Base-by-base conservation (phyloP, 2,329 filamentous ascomycete genomes). In the Purpureocillium lavendulum region DNA sequence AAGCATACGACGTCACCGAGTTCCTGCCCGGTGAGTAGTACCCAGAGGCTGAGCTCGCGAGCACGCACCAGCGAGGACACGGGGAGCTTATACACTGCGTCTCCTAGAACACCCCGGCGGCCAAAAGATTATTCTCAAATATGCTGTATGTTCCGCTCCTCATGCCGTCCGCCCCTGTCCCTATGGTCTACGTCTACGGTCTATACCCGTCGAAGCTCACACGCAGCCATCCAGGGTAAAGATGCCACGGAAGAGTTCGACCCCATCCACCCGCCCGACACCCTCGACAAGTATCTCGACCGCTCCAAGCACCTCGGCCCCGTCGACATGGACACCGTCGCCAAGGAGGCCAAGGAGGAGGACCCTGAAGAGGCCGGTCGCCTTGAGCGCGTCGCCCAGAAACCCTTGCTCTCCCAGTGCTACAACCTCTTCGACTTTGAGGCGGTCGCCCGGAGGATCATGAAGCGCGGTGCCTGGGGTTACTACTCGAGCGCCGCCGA, bases 401-500 rank as follows among this genome's bases (percentile, higher is more conserved):
- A 88, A 79, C 89, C 89, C 1, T 69, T 80, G 35, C 68, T 96
- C 44, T 82, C 85, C 49, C 84, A 94, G 59, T 95, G 88, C 69
- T 95, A 89, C 64, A 96, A 96, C 59, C 66, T 96, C 44, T 77
- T 92, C 67, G 92, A 98, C 65, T 98, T 98, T 60, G 92, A 98
- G 71, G 80, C 87, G 4, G 90, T 97, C 29, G 92, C 92, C 5
- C 80, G 83, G 52, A 72, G 79, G 30, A 79, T 94, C 41, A 96
- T 97, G 90, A 96, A 94, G 75, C 94, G 85, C 69, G 84, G 82
- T 2, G 90, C 90, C 0, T 98, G 92, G 92, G 92, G 85, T 18
- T 98, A 98, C 67, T 98, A 98, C 63, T 95, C 87, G 1, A 92
- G 85, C 56, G 90, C 87, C 41, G 87, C 90, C 0, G 64, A 67